phyloP scores from a whole-genome alignment of 306 rosid species.

The Crataegus laevigata region DNA sequence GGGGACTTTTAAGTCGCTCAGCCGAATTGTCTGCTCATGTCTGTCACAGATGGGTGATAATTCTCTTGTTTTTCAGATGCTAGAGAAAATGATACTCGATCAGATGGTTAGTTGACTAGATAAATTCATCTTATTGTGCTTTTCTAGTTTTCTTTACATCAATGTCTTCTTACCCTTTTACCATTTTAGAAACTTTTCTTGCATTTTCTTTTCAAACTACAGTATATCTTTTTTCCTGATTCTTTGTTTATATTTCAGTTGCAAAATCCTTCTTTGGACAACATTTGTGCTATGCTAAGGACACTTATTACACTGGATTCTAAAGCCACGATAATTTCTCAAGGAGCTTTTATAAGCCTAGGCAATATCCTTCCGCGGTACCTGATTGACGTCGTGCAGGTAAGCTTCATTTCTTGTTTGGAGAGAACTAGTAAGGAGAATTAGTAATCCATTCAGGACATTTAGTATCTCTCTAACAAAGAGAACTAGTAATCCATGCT shows the following conservation, averaged over 20 bases:
- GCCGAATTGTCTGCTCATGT: slow-evolving; percentile 36
- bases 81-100: slow-evolving; percentile 49
- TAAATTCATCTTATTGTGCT: background rate
- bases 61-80: slow-evolving; percentile 41
- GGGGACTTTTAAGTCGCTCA: slow-evolving; percentile 40
- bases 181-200: background rate
- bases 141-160: background rate
- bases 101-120: slow-evolving; percentile 47
- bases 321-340: slow-evolving; percentile 48
- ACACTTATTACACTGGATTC: slow-evolving; percentile 48
- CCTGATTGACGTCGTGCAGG: slow-evolving; percentile 50
- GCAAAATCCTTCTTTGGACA: slow-evolving; percentile 54
- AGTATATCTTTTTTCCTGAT: background rate
- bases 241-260: slow-evolving; percentile 27
- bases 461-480: background rate
- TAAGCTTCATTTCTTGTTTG: slow-evolving; percentile 26
- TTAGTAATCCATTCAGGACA: background rate
- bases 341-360: slow-evolving; percentile 38
- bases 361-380: slow-evolving; percentile 47
- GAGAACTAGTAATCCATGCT: background rate
- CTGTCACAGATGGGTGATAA: slow-evolving; percentile 63
- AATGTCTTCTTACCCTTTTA: background rate
- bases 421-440: too few relatives aligned
- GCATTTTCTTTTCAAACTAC: background rate
- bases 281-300: slow-evolving; percentile 61